phyloP scores from a whole-genome alignment of 768 basidiomycete genomes.

The Rhodotorula graminis region DNA sequence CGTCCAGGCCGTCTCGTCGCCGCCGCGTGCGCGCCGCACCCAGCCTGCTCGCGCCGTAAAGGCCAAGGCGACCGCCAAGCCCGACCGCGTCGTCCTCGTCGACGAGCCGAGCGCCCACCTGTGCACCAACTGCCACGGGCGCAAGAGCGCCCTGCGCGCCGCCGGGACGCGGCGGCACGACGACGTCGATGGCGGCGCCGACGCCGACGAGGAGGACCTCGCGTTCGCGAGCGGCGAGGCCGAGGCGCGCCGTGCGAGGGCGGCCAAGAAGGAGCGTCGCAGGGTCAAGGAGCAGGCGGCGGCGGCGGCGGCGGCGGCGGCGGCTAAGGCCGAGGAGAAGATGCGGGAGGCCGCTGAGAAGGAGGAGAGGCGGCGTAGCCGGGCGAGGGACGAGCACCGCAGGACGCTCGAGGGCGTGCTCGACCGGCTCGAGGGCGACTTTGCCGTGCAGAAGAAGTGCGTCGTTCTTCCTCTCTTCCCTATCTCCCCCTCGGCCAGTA shows the following conservation, averaged over 20 bases:
- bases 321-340: too few relatives aligned
- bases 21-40: neutral
- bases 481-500: too few relatives aligned
- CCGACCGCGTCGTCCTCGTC: constrained; percentile 13
- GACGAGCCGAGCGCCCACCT: constrained; percentile 17
- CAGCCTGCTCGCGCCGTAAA: too few relatives aligned
- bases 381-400: constrained; percentile 13
- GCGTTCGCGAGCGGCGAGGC: neutral
- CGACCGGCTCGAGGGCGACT: constrained; percentile 88
- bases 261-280: constrained; percentile 20
- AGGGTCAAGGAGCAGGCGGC: too few relatives aligned
- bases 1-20: neutral
- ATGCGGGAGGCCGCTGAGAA: neutral
- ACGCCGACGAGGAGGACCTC: constrained; percentile 7
- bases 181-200: neutral
- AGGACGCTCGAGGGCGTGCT: constrained; percentile 57
- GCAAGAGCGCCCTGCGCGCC: neutral
- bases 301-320: too few relatives aligned
- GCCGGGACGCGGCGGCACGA: neutral
- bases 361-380: constrained; percentile 11
- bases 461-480: too few relatives aligned
- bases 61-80: neutral
- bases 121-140: constrained; percentile 17
- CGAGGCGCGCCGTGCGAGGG: constrained; percentile 13
- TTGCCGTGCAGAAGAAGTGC: constrained; percentile 87